phyloP scores from a whole-genome alignment of 1,284 basidiomycete genomes.

The Cystobasidium pallidum region DNA sequence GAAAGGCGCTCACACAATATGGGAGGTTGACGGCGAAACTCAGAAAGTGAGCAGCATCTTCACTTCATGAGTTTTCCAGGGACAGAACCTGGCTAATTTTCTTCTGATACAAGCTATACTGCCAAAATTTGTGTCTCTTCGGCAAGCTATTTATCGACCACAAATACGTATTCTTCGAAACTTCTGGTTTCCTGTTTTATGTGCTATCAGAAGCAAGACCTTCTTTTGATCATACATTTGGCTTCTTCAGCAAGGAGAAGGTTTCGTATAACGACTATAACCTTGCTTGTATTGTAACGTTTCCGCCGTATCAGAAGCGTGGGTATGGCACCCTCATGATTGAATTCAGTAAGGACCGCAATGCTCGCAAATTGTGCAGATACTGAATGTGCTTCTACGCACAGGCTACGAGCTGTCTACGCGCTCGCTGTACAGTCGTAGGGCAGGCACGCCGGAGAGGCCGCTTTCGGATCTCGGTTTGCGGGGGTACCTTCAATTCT shows the following conservation, averaged over 20 bases:
- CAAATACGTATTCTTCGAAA: slow-evolving; percentile 94
- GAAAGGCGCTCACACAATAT: slow-evolving; percentile 84
- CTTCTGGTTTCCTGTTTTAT: slow-evolving; percentile 74
- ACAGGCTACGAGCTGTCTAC: slow-evolving; percentile 88
- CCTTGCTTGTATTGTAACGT: slow-evolving; percentile 91
- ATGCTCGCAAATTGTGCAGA: background rate
- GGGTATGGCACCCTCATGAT: slow-evolving; percentile 95
- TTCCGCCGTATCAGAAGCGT: slow-evolving; percentile 88
- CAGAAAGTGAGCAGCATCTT: slow-evolving; percentile 66
- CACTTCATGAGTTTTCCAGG: background rate
- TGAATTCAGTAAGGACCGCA: slow-evolving; percentile 78
- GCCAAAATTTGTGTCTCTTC: slow-evolving; percentile 91
- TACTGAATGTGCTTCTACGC: background rate
- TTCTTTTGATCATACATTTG: slow-evolving; percentile 78
- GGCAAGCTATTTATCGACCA: slow-evolving; percentile 99
- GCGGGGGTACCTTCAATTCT: slow-evolving; percentile 87
- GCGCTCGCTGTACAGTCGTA: slow-evolving; percentile 65
- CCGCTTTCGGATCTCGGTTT: slow-evolving; percentile 91
- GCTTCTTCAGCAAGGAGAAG: slow-evolving; percentile 99
- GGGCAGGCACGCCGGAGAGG: slow-evolving; percentile 82
- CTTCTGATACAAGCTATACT: slow-evolving; percentile 70
- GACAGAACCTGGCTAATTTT: too few relatives aligned
- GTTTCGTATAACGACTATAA: slow-evolving; percentile 95
- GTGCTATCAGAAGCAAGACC: slow-evolving; percentile 84
- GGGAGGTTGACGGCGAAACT: slow-evolving; percentile 89